Evolutionary conservation across 108 stramenopile species (phyloP).

Genomic region (Seminavis robusta): DNA sequence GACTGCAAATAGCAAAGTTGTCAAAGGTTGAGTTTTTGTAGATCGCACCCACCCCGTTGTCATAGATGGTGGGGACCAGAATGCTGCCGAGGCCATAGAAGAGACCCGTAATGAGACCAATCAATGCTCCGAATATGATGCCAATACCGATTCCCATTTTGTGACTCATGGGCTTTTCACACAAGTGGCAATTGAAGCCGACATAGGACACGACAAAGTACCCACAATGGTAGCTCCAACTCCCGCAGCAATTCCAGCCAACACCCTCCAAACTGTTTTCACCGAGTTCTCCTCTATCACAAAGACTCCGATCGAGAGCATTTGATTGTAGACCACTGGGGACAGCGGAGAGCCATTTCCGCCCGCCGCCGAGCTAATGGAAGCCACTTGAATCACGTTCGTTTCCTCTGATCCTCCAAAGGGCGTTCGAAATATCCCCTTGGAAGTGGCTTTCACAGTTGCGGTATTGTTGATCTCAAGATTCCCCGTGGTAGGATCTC

Average conservation of each 20-base stretch:
- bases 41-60: constrained; percentile 4
- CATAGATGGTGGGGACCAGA: constrained; percentile 8
- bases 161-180: no score
- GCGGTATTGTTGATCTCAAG: neutral
- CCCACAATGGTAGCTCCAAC: neutral
- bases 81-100: no score
- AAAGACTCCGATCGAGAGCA: neutral
- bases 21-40: constrained; percentile 13
- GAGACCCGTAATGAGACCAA: constrained; percentile 5
- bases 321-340: neutral
- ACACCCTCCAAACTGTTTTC: constrained; percentile 4
- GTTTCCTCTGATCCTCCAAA: constrained; percentile 13
- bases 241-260: constrained; percentile 19
- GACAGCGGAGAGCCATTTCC: neutral
- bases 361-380: constrained; percentile 17
- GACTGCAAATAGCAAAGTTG: constrained; percentile 19
- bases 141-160: constrained; percentile 7
- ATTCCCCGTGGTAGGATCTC: constrained; percentile 3
- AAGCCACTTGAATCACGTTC: constrained; percentile 18
- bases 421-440: constrained; percentile 2
- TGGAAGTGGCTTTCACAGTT: neutral
- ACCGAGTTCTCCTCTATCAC: constrained; percentile 2
- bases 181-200: no score
- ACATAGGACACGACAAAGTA: neutral
- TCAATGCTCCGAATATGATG: neutral